Evolutionary conservation across 106 monocot species (phyloP), one percentile per base, ranked within the genome.

Genomic region (Phalaenopsis equestris): DNA sequence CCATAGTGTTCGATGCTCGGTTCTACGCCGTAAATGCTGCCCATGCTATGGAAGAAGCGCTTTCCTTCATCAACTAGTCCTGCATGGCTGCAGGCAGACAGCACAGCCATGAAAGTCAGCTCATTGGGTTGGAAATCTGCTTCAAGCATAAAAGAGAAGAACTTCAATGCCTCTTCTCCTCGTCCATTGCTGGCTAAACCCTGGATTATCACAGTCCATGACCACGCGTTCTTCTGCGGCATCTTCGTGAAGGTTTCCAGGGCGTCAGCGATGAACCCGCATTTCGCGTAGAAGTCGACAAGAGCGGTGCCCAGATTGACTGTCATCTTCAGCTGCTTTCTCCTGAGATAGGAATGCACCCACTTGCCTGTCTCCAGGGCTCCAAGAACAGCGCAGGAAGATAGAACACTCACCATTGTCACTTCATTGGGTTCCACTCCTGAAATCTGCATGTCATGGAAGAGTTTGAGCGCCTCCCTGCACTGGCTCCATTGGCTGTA

Each of bases 1-100:
- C 93, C 90, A 67, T 89, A 93, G 42, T 93, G 93, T 56, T 91
- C 90, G 55, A 93, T 87, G 67, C 82, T 87, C 12, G 93, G 90
- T 47, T 85, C 41, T 14, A 93, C 86, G 7, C 45, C 64, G 47
- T 89, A 79, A n/a, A 79, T 46, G 24, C 21, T 41, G 9, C 52
- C 78, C 90, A 90, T 93, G 41, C 73, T 79, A 8, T 83, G 58
- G 56, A 93, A 90, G 70, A 82, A 79, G 4, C 49, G 23, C 19
- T 39, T 81, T 10, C 89, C 93, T 79, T 89, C 87, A 43, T 85
- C 82, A 18, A 91, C 87, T n/a, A 93, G 72, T 57, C 93, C 88
- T 2, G 87, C 55, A 68, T 93, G 90, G 47, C 88, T 90, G 56
- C 93, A 93, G 14, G 90, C 88, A 56, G 89, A 86, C 23, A 93